These are phyloP conservation scores for Fusarium zealandicum DNA, from an alignment of 2,329 filamentous ascomycete genomes.

Conservation along the genomic window DNA sequence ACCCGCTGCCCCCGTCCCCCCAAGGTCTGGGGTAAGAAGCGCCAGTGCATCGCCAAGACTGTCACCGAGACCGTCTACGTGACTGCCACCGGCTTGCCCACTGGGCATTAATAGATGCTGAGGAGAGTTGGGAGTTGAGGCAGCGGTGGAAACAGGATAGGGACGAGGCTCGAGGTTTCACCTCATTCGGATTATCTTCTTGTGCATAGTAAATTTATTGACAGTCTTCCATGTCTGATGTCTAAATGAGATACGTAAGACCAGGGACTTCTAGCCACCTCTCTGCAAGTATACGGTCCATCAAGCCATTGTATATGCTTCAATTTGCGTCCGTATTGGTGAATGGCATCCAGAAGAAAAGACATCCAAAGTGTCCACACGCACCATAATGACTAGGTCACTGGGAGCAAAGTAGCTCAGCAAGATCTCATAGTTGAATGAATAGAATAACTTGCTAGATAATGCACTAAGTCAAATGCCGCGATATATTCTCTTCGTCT, in stretches of 20 bases:
- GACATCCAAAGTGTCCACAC: too few species aligned
- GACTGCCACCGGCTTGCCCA: slow-evolving; percentile 25
- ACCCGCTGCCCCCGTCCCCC: slow-evolving; percentile 26
- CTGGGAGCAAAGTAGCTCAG: too few species aligned
- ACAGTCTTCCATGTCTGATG: neutral
- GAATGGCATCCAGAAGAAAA: too few species aligned
- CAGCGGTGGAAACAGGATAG: neutral
- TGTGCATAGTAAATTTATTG: slow-evolving; percentile 20
- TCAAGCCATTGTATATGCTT: too few species aligned
- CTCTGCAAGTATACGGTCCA: too few species aligned
- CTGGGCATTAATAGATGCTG: slow-evolving; percentile 2
- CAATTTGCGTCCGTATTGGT: too few species aligned
- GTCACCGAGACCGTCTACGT: slow-evolving; percentile 37
- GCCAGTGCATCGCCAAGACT: slow-evolving; percentile 26
- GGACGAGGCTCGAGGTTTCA: neutral
- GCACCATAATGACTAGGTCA: too few species aligned
- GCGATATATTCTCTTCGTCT: too few species aligned
- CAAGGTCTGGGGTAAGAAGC: slow-evolving; percentile 2
- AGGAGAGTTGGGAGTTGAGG: neutral
- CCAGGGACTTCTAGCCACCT: neutral
- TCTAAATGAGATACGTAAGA: slow-evolving; percentile 12
- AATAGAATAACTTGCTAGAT: too few species aligned
- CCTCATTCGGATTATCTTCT: slow-evolving; percentile 13
- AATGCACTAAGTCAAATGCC: too few species aligned
- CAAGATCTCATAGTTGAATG: too few species aligned